Conservation (phyloP, 345 rosid species). For the Dimocarpus longan region DNA sequence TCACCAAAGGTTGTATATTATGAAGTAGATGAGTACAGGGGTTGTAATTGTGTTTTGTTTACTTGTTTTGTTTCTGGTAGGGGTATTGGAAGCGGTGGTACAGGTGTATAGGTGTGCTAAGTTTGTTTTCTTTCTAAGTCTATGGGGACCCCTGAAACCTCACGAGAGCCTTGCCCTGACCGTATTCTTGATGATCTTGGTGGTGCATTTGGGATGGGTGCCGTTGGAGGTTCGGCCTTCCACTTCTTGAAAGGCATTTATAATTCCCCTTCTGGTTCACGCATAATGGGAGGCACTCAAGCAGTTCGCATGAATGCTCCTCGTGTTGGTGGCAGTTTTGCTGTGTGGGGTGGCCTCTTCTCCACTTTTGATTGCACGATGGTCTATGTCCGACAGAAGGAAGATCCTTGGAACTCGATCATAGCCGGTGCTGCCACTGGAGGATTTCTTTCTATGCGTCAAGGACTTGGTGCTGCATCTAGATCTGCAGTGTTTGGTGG, state of each 20-base stretch:
- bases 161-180: constrained; percentile 56
- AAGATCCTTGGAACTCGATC: constrained; percentile 80
- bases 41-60: background rate
- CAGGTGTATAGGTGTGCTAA: background rate
- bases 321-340: constrained; percentile 74
- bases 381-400: constrained; percentile 69
- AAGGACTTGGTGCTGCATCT: constrained; percentile 56
- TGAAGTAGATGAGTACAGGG: background rate
- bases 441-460: constrained; percentile 68
- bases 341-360: constrained; percentile 66
- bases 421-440: constrained; percentile 76
- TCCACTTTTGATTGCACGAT: constrained; percentile 59
- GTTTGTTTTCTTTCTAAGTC: background rate
- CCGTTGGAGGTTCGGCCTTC: constrained; percentile 68
- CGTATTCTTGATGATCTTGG: constrained; percentile 57
- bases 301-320: constrained; percentile 80
- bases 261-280: constrained; percentile 60
- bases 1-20: background rate
- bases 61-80: background rate
- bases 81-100: background rate
- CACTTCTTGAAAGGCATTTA: constrained; percentile 60
- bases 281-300: constrained; percentile 63
- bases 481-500: constrained; percentile 57
- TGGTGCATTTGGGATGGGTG: constrained; percentile 65
- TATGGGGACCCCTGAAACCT: constrained; percentile 65